Conservation (phyloP, 2,329 filamentous ascomycete genomes). For the Fusarium buharicum region DNA sequence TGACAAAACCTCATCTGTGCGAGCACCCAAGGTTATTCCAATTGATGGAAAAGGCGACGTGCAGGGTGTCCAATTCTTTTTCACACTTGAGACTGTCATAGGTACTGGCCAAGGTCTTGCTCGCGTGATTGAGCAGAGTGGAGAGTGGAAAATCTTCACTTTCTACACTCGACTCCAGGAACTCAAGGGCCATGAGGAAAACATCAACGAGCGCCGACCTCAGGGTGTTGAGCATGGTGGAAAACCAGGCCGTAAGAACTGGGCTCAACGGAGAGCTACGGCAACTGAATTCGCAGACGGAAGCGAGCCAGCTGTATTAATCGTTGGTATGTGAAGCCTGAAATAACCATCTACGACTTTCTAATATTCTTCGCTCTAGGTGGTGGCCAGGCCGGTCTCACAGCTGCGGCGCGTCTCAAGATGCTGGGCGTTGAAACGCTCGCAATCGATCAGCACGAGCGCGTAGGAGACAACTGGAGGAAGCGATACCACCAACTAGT, state of each 20-base stretch:
- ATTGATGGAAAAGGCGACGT: slow-evolving; percentile 63
- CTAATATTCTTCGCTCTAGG: slow-evolving; percentile 52
- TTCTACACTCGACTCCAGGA: slow-evolving; percentile 69
- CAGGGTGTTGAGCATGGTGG: slow-evolving; percentile 67
- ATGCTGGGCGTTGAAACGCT: slow-evolving; percentile 66
- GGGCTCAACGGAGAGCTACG: slow-evolving; percentile 63
- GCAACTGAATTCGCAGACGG: slow-evolving; percentile 60
- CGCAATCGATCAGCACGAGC: slow-evolving; percentile 67
- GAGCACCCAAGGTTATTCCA: slow-evolving; percentile 55
- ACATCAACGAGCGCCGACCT: slow-evolving; percentile 57
- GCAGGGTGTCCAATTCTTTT: slow-evolving; percentile 66
- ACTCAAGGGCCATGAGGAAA: slow-evolving; percentile 65
- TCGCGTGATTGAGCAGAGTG: slow-evolving; percentile 58
- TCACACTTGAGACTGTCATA: slow-evolving; percentile 62
- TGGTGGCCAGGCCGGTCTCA: slow-evolving; percentile 69
- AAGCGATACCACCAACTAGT: slow-evolving; percentile 72
- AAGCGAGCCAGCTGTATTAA: slow-evolving; percentile 65
- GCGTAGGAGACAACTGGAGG: slow-evolving; percentile 73
- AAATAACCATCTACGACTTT: neutral
- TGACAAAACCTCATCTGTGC: slow-evolving; percentile 57
- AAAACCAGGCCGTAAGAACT: slow-evolving; percentile 65
- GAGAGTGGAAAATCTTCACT: slow-evolving; percentile 70
- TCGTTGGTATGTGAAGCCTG: slow-evolving; percentile 61
- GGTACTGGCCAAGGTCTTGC: slow-evolving; percentile 68
- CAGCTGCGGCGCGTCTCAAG: slow-evolving; percentile 67